phyloP scores from a whole-genome alignment of 148 eudicot species.

The Oxyria digyna region DNA sequence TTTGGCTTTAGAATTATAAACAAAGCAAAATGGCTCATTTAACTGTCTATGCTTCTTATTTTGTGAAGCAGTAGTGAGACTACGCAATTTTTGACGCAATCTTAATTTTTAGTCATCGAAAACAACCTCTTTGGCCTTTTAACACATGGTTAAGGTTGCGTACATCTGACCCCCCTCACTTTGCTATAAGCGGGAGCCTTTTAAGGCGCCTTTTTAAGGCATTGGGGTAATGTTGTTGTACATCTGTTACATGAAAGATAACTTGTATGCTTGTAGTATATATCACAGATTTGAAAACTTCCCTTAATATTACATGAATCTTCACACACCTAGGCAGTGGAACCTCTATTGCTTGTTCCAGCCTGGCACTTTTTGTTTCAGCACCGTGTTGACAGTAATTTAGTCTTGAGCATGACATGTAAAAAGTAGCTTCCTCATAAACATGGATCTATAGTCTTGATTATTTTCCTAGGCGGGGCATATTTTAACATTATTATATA shows the following conservation, averaged over 20 bases:
- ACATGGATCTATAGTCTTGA: background rate
- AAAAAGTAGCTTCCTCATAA: background rate
- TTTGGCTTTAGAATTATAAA: too few relatives aligned
- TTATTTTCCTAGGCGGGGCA: background rate
- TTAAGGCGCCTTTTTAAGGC: too few relatives aligned
- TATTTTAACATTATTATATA: background rate
- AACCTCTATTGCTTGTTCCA: background rate
- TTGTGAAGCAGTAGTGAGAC: too few relatives aligned
- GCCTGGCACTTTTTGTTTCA: background rate
- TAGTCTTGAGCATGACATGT: background rate
- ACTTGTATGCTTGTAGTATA: background rate
- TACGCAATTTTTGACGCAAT: too few relatives aligned
- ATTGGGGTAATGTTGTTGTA: too few relatives aligned
- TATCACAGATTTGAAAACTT: background rate
- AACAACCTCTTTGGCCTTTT: too few relatives aligned
- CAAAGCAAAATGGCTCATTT: too few relatives aligned
- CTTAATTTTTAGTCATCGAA: too few relatives aligned
- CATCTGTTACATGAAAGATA: background rate
- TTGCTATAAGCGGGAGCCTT: too few relatives aligned
- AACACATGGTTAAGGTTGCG: too few relatives aligned
- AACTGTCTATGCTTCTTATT: too few relatives aligned
- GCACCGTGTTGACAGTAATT: background rate
- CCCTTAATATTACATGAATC: background rate
- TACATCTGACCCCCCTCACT: too few relatives aligned
- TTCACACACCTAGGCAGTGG: background rate